phyloP scores from a whole-genome alignment of 305 asterid genomes.

The Solanum chacoense region DNA sequence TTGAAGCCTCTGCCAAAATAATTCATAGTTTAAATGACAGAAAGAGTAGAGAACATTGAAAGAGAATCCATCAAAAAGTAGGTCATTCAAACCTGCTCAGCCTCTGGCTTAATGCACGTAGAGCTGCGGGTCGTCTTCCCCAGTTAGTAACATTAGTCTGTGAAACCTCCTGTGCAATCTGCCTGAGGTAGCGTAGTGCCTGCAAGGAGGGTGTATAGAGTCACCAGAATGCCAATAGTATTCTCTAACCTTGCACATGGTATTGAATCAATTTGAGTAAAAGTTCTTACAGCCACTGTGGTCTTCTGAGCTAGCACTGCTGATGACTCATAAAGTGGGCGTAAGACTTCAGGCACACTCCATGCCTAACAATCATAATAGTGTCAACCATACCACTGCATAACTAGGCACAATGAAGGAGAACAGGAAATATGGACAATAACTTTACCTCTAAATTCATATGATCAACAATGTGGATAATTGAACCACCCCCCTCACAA shows the following conservation, averaged over 20 bases:
- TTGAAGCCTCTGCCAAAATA: conserved; percentile 61
- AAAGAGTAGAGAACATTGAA: background rate
- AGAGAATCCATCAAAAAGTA: background rate
- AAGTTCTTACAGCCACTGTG: conserved; percentile 61
- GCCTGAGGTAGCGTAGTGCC: conserved; percentile 89
- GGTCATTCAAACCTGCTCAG: conserved; percentile 50
- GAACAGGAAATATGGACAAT: background rate
- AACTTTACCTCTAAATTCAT: conserved; percentile 63
- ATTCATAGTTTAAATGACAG: background rate
- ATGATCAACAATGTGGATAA: conserved; percentile 86
- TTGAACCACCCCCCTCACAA: conserved; percentile 88
- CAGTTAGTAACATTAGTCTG: conserved; percentile 60
- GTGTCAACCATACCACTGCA: background rate
- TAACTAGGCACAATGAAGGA: background rate
- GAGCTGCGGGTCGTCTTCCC: conserved; percentile 84
- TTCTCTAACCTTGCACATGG: background rate
- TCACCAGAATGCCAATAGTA: background rate
- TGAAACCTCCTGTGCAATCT: conserved; percentile 69
- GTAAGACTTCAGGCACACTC: conserved; percentile 86
- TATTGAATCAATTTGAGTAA: background rate
- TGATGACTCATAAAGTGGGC: conserved; percentile 80
- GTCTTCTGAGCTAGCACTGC: conserved; percentile 69
- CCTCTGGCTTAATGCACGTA: conserved; percentile 74
- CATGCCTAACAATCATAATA: conserved; percentile 33
- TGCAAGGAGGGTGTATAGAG: conserved; percentile 8